Conservation (phyloP, 805 yeast species). For the Diddensiella transvaalensis region DNA sequence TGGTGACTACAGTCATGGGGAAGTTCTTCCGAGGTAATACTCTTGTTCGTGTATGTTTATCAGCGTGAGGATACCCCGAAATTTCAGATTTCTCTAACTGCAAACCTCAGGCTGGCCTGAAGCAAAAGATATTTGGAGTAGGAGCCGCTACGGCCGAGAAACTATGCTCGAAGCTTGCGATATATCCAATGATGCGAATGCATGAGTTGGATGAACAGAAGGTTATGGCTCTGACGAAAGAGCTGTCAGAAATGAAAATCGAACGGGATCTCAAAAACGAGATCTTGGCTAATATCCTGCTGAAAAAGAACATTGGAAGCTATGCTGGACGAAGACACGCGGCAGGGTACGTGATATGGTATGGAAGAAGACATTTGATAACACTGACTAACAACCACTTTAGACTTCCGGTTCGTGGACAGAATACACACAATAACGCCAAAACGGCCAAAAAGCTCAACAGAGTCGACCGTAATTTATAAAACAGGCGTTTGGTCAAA, state of each 20-base stretch:
- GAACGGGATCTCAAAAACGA: slow-evolving; percentile 69
- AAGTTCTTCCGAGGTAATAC: slow-evolving; percentile 36
- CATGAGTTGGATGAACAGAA: slow-evolving; percentile 88
- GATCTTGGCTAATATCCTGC: slow-evolving; percentile 64
- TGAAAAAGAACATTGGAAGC: slow-evolving; percentile 78
- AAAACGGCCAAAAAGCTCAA: slow-evolving; percentile 85
- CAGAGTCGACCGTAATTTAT: slow-evolving; percentile 50
- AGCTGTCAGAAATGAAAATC: slow-evolving; percentile 74
- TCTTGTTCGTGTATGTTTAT: slow-evolving; percentile 27
- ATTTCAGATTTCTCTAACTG: not conserved
- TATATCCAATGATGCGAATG: slow-evolving; percentile 92
- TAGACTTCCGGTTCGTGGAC: slow-evolving; percentile 71
- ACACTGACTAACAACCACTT: not conserved
- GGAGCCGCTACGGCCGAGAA: slow-evolving; percentile 70
- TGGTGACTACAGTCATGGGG: slow-evolving; percentile 38
- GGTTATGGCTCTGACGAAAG: slow-evolving; percentile 80
- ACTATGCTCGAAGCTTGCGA: slow-evolving; percentile 82
- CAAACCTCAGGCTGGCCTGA: slow-evolving; percentile 52
- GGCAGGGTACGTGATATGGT: slow-evolving; percentile 48
- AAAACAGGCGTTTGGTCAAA: too few species aligned
- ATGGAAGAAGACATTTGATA: too few species aligned
- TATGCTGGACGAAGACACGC: slow-evolving; percentile 89
- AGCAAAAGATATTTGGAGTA: slow-evolving; percentile 80
- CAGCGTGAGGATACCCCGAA: too few species aligned
- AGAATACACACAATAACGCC: slow-evolving; percentile 87